A percentile compares a stretch with the other conserved stretches of the same genome.
phyloP scores from a whole-genome alignment of 495 filamentous ascomycete genomes.

The Neurospora terricola region DNA sequence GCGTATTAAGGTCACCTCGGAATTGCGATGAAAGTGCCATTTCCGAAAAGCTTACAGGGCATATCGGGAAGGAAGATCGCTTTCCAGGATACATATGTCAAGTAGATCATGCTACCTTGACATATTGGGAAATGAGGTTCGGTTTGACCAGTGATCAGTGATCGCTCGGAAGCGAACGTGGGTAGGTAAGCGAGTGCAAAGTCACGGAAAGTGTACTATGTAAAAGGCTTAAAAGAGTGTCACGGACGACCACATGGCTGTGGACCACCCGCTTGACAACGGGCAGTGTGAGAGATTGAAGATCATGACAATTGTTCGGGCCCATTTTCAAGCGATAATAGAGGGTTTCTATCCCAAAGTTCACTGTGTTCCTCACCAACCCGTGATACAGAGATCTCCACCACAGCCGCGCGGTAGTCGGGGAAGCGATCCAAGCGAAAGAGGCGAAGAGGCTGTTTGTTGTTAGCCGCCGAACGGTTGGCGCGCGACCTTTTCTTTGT shows the following conservation, averaged over 20 bases:
- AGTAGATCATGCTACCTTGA: neutral
- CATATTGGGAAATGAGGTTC: neutral
- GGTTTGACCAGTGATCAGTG: neutral
- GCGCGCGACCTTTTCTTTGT: neutral
- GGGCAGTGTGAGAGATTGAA: neutral
- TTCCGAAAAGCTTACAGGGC: neutral
- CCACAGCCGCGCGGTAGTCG: neutral
- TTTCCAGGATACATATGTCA: neutral
- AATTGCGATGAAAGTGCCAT: neutral
- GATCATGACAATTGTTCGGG: neutral
- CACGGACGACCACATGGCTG: neutral
- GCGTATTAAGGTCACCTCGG: neutral
- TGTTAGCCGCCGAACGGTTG: neutral
- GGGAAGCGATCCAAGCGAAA: neutral
- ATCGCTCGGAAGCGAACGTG: neutral
- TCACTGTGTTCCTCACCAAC: neutral
- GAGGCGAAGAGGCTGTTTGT: neutral
- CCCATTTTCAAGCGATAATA: too few species aligned
- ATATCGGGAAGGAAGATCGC: neutral
- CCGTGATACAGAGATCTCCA: neutral
- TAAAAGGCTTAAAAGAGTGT: neutral
- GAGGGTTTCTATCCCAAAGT: too few species aligned
- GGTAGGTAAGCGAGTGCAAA: neutral
- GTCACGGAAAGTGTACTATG: neutral
- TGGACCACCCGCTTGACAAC: neutral